phyloP scores from a whole-genome alignment of 2,329 filamentous ascomycete genomes.

The Mollisiaceae sp. region DNA sequence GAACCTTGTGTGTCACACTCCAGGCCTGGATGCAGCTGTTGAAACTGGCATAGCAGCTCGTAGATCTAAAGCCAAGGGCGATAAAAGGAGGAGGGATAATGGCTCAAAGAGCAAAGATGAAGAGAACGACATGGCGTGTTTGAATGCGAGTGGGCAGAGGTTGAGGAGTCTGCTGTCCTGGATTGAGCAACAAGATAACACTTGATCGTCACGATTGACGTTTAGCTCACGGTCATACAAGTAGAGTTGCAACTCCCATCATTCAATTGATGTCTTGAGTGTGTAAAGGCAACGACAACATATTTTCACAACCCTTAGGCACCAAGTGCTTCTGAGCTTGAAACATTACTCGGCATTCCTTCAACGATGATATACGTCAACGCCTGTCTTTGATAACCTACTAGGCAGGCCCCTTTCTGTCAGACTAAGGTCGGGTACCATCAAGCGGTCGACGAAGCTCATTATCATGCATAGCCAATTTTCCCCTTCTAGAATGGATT shows the following conservation, averaged over 20 bases:
- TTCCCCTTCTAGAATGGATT: conserved; percentile 25
- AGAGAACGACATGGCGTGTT: conserved; percentile 32
- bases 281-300: conserved; percentile 28
- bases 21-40: conserved; percentile 50
- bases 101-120: conserved; percentile 40
- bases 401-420: conserved; percentile 32
- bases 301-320: conserved; percentile 10
- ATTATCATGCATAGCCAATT: conserved; percentile 37
- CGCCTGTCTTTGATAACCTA: conserved; percentile 26
- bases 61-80: conserved; percentile 49
- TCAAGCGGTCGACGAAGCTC: conserved; percentile 35
- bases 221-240: background rate
- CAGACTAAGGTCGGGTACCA: conserved; percentile 32
- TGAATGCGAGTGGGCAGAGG: conserved; percentile 42
- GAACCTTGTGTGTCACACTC: conserved; percentile 37
- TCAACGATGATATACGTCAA: conserved; percentile 25
- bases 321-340: background rate
- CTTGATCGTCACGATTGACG: background rate
- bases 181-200: conserved; percentile 19
- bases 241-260: conserved; percentile 16
- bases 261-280: conserved; percentile 24
- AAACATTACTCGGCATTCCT: conserved; percentile 3
- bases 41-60: conserved; percentile 58
- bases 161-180: conserved; percentile 39
- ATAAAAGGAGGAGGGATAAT: conserved; percentile 48